Base-by-base conservation (phyloP, 352 stramenopile genomes). In the Thalassiosira gravida region DNA sequence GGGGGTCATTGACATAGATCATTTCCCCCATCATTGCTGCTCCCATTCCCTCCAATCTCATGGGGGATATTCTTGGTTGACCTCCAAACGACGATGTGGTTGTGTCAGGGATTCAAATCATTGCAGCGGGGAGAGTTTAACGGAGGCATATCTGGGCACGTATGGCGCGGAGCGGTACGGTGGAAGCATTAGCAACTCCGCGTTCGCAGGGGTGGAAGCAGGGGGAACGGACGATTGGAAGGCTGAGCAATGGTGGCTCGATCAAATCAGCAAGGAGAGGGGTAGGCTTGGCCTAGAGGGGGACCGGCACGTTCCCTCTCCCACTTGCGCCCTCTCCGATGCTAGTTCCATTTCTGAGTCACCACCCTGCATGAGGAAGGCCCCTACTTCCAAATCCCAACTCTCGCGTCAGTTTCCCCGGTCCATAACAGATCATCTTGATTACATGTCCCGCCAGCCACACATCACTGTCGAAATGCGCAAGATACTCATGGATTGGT, bases 381-480 rank as follows among this genome's bases (percentile, higher is more conserved):
- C n/a, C n/a, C n/a, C n/a, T n/a, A n/a, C n/a, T n/a, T 52, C 42
- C 42, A 52, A 52, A 11, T 52, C 42, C n/a, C n/a, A n/a, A 52
- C 14, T n/a, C 16, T 52, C 42, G 3, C 42, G 16, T 20, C 16
- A 44, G 35, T 44, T n/a, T n/a, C n/a, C n/a, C n/a, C n/a, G n/a
- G n/a, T 30, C 64, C 9, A 11, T 81, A 20, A 22, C 27, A 3
- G 13, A 32, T 3, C 65, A 81, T 67, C 16, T 81, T 1, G 37
- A 81, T 44, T 81, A 81, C 49, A 70, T 81, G 35, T 8, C 13
- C 2, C 68, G 58, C 25, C 90, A 95, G 72, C 76, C 80, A 27
- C 65, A 92, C 32, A 70, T 96, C 25, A 92, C 69, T 25, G 37
- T 59, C 22, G 83, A 90, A 46, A 95, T 95, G 90, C 53, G 89